These are phyloP conservation scores for Kluyveromyces siamensis DNA, from an alignment of 805 yeast species.

Conservation along the genomic window DNA sequence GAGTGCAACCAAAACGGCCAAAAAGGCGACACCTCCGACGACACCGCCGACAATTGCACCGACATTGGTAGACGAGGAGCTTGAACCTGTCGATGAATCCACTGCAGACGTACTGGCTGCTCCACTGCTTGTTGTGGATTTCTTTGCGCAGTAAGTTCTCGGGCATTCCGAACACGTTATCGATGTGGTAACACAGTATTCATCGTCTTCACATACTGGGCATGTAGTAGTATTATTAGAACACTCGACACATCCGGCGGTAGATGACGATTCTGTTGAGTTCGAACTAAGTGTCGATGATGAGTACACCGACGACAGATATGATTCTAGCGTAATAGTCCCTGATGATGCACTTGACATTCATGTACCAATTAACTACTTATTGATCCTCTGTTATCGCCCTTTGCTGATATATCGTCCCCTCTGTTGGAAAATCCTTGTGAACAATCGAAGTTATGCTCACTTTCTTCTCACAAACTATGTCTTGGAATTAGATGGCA, in stretches of 20 bases:
- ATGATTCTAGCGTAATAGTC: not conserved
- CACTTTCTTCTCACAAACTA: no score
- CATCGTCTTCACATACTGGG: slow-evolving; percentile 44
- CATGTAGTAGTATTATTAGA: slow-evolving; percentile 35
- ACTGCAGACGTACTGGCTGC: slow-evolving; percentile 1
- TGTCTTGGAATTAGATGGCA: no score
- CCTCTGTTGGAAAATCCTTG: no score
- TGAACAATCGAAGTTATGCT: no score
- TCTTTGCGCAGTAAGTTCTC: slow-evolving; percentile 38
- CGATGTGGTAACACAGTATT: slow-evolving; percentile 46
- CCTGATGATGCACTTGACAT: slow-evolving; percentile 1
- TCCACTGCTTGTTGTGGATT: slow-evolving; percentile 12
- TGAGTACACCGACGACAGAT: not conserved
- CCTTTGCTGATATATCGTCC: no score
- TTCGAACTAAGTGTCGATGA: not conserved
- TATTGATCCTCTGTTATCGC: no score
- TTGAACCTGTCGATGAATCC: slow-evolving; percentile 2
- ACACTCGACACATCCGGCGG: slow-evolving; percentile 36
- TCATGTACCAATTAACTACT: not conserved
- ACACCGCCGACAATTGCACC: slow-evolving; percentile 68
- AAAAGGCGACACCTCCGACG: slow-evolving; percentile 33
- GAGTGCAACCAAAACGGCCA: slow-evolving; percentile 27
- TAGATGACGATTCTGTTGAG: not conserved
- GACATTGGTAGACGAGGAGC: slow-evolving; percentile 27
- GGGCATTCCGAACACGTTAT: slow-evolving; percentile 56